Evolutionary conservation across 225 moss, liverwort and hornwort genomes (phyloP).

Genomic region (Pseudoscleropodium purum): DNA sequence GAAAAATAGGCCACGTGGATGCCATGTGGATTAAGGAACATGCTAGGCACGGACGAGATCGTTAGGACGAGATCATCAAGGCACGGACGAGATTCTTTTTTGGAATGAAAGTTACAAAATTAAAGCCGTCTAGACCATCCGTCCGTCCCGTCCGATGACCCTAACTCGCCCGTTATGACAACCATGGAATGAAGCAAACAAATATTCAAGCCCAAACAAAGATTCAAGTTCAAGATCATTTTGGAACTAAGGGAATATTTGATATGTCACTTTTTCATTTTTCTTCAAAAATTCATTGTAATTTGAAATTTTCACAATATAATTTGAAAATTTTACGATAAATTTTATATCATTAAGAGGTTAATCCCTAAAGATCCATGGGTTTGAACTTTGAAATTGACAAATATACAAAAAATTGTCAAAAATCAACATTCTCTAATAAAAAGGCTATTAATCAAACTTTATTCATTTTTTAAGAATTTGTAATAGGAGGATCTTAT

Average conservation of each 20-base stretch:
- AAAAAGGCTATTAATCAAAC: neutral
- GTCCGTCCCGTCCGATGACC: no score
- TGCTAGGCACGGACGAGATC: no score
- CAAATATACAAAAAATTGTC: neutral
- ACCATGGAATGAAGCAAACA: neutral
- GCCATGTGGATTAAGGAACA: no score
- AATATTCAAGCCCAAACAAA: accelerated
- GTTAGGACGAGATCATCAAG: no score
- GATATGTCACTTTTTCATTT: neutral
- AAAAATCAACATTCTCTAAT: neutral
- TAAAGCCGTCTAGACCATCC: no score
- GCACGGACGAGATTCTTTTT: no score
- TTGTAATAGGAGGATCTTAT: accelerated
- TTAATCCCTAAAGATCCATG: neutral
- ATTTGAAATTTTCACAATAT: neutral
- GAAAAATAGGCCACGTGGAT: no score
- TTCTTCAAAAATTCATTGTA: neutral
- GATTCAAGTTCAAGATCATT: neutral
- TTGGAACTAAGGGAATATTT: accelerated
- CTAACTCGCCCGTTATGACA: no score
- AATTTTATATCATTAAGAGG: neutral
- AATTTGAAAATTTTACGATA: neutral
- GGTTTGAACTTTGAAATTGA: no score
- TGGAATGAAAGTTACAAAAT: no score
- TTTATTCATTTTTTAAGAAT: neutral